Evolutionary conservation across 2,329 filamentous ascomycete genomes (phyloP).

Genomic region (Neofusicoccum parvum): DNA sequence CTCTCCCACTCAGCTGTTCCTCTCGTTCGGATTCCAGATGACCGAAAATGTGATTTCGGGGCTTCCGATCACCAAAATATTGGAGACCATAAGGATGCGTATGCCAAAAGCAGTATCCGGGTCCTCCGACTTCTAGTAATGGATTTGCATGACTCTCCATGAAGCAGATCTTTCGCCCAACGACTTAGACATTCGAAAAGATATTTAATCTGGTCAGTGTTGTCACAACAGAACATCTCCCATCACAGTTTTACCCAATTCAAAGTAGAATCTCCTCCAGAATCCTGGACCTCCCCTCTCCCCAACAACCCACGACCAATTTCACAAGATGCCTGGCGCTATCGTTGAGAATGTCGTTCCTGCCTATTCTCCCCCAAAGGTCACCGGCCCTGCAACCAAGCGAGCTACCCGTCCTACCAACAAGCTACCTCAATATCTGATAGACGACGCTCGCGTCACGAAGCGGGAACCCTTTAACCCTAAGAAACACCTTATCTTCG

Average conservation of each 20-base stretch:
- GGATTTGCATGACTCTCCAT: background rate
- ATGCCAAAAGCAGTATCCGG: background rate
- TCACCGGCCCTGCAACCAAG: background rate
- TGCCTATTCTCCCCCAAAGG: background rate
- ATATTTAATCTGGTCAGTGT: background rate
- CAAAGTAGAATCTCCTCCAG: background rate
- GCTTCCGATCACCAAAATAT: too few species aligned
- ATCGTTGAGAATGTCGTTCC: background rate
- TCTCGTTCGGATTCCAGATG: too few species aligned
- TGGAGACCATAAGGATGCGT: background rate
- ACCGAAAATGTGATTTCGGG: too few species aligned
- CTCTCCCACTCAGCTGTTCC: too few species aligned
- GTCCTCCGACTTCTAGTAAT: background rate
- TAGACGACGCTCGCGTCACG: background rate
- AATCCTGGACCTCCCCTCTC: background rate
- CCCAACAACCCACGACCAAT: background rate
- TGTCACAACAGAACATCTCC: background rate
- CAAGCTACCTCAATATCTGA: background rate
- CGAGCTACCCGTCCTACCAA: background rate
- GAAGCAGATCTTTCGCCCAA: too few species aligned
- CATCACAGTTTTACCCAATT: background rate
- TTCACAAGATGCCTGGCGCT: background rate
- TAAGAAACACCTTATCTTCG: conserved; percentile 21
- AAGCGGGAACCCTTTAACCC: conserved; percentile 1
- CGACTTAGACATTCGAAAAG: background rate